A percentile compares a stretch with the other conserved stretches of the same genome.
Evolutionary conservation across 352 stramenopile species (phyloP).

Genomic region (Thalassiosira hispida): DNA sequence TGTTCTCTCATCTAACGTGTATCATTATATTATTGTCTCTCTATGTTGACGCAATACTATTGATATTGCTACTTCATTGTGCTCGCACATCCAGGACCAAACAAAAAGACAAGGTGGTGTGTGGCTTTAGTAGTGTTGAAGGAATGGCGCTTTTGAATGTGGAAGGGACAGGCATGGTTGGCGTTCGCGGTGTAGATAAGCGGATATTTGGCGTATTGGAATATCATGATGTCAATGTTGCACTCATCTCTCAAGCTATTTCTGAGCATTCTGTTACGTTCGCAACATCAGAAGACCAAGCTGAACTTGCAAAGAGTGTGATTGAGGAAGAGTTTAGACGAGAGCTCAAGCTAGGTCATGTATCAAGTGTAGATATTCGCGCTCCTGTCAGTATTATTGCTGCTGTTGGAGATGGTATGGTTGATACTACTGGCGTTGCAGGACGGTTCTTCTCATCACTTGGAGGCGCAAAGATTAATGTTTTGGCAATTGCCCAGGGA

Average conservation of each 20-base stretch:
- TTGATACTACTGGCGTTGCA: constrained; percentile 90
- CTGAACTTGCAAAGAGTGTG: constrained; percentile 60
- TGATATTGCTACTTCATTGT: constrained; percentile 32
- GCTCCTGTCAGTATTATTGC: constrained; percentile 94
- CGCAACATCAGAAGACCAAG: constrained; percentile 88
- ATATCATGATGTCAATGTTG: constrained; percentile 91
- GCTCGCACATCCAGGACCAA: constrained; percentile 44
- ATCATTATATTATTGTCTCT: neutral
- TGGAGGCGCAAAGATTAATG: constrained; percentile 93
- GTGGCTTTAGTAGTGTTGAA: constrained; percentile 89
- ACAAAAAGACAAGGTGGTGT: constrained; percentile 65
- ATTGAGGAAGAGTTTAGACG: constrained; percentile 81
- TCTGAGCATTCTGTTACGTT: constrained; percentile 96
- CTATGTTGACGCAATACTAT: constrained; percentile 2
- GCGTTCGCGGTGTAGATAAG: constrained; percentile 92
- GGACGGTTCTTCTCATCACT: constrained; percentile 94
- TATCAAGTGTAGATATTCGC: constrained; percentile 87
- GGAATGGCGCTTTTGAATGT: constrained; percentile 95
- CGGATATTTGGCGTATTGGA: constrained; percentile 93
- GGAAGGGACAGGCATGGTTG: constrained; percentile 94
- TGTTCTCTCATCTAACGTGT: neutral
- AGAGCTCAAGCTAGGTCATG: constrained; percentile 66
- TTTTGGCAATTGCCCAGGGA: constrained; percentile 94
- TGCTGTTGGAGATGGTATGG: constrained; percentile 95
- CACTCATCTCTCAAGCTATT: constrained; percentile 92